A percentile compares a stretch with the other conserved stretches of the same genome.
Evolutionary conservation across 2,329 filamentous ascomycete species (phyloP).

Genomic region (Dactylellina haptotyla): DNA sequence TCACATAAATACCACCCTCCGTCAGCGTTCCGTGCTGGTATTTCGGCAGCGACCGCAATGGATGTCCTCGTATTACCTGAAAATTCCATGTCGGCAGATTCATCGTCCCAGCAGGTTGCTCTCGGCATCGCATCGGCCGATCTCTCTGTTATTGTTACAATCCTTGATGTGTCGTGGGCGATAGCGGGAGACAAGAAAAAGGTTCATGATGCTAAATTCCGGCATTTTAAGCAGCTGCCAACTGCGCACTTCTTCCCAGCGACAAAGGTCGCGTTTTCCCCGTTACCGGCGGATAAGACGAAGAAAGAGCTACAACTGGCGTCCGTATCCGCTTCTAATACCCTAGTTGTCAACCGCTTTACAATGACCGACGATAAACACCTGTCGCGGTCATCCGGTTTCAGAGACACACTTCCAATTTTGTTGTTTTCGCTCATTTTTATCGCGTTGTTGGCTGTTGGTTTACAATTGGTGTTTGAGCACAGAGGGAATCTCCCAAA

Average conservation of each 20-base stretch:
- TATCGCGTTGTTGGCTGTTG: constrained; percentile 45
- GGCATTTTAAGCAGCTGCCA: constrained; percentile 43
- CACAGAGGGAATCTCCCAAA: constrained; percentile 47
- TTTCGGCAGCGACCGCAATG: constrained; percentile 42
- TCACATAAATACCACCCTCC: constrained; percentile 45
- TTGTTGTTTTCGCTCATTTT: constrained; percentile 43
- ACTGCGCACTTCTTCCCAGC: constrained; percentile 46
- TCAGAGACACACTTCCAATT: constrained; percentile 44
- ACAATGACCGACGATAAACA: constrained; percentile 37
- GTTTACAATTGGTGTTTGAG: constrained; percentile 49
- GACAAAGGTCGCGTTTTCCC: constrained; percentile 48
- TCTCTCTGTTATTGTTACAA: constrained; percentile 40
- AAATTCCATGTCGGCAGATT: constrained; percentile 22
- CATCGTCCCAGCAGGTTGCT: constrained; percentile 33
- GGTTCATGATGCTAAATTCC: constrained; percentile 49
- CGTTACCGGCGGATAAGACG: constrained; percentile 26
- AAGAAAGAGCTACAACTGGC: constrained; percentile 40
- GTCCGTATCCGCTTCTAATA: constrained; percentile 48
- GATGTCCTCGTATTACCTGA: constrained; percentile 33
- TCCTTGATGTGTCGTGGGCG: constrained; percentile 27
- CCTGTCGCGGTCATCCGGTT: constrained; percentile 32
- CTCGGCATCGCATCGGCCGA: constrained; percentile 47
- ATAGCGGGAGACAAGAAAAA: constrained; percentile 24
- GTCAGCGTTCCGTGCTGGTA: constrained; percentile 33
- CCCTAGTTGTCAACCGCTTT: constrained; percentile 33